Evolutionary conservation across 352 stramenopile species (phyloP), one percentile per base, ranked within the genome.

Genomic region (Phytophthora agathidicida): DNA sequence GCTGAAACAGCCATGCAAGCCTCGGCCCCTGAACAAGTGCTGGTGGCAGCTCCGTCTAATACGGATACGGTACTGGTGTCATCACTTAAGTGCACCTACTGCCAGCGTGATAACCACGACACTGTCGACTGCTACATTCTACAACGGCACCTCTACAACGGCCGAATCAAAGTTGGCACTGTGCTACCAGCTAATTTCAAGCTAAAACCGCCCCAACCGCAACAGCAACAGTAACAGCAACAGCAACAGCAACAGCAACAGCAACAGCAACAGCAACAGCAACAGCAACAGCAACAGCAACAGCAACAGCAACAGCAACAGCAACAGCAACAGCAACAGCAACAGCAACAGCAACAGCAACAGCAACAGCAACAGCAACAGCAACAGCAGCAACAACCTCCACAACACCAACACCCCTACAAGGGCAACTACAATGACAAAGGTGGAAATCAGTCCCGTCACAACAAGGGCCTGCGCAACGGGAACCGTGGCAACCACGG

Each of bases 151-250:
- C n/a, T n/a, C n/a, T n/a, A n/a, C n/a, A 68, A 30, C 20, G 43
- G 36, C 10, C 28, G 44, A 19, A 37, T 62, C 13, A 68, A 68
- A 11, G 28, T 7, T 22, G 60, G 51, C 7, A 68, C 60, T 2
- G 45, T 57, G 7, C 44, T 64, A 2, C 45, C 51, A 13, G 27
- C 37, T 14, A 52, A 58, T 22, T 68, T 68, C 30, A 49, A 48
- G 23, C 14, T 68, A 3, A 60, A 49, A 8, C 16, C 17, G 6
- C 20, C 17, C 2, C 23, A 63, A 9, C 30, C 13, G 14, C 22
- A 3, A 3, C n/a, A n/a, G n/a, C n/a, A n/a, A n/a, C n/a, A n/a
- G n/a, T n/a, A n/a, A n/a, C n/a, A n/a, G n/a, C n/a, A n/a, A n/a
- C n/a, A n/a, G n/a, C n/a, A n/a, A n/a, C n/a, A n/a, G n/a, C n/a